Evolutionary conservation across 805 yeast species (phyloP).

Genomic region (Sugiyamaella floridensis): DNA sequence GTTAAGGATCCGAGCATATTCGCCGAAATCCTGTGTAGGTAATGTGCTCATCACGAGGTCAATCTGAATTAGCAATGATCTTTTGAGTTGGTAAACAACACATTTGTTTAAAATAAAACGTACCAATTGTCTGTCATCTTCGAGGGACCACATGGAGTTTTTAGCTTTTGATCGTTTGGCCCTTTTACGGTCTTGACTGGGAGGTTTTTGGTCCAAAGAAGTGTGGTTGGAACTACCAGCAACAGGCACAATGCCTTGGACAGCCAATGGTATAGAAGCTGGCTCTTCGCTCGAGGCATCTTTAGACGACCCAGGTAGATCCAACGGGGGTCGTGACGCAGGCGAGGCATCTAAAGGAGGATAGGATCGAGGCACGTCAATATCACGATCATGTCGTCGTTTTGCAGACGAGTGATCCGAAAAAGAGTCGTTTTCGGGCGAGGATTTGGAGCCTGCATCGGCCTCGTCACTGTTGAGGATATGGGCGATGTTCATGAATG

Average conservation of each 20-base stretch:
- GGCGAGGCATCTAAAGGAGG: not conserved
- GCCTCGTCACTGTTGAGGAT: constrained; percentile 20
- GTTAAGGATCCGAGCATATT: constrained; percentile 28
- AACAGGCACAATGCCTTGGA: not conserved
- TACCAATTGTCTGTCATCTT: constrained; percentile 28
- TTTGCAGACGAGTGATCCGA: not conserved
- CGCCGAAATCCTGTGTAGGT: constrained; percentile 30
- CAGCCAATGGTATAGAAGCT: not conserved
- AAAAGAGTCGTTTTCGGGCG: constrained; percentile 1
- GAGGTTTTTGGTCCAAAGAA: too few species aligned
- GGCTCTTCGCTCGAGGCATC: not conserved
- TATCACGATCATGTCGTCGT: not conserved
- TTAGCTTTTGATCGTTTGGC: constrained; percentile 28
- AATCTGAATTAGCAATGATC: constrained; percentile 14
- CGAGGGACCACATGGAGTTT: constrained; percentile 29
- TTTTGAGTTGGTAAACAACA: not conserved
- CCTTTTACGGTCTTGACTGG: constrained; percentile 7
- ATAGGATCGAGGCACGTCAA: not conserved
- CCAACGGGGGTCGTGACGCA: not conserved
- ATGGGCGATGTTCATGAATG: constrained; percentile 21
- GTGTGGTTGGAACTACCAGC: too few species aligned
- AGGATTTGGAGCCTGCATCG: constrained; percentile 7
- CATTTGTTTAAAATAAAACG: constrained; percentile 1
- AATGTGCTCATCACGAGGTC: constrained; percentile 29
- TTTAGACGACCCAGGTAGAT: not conserved